phyloP scores from a whole-genome alignment of 2,329 filamentous ascomycete genomes.

The Fusarium sp. region DNA sequence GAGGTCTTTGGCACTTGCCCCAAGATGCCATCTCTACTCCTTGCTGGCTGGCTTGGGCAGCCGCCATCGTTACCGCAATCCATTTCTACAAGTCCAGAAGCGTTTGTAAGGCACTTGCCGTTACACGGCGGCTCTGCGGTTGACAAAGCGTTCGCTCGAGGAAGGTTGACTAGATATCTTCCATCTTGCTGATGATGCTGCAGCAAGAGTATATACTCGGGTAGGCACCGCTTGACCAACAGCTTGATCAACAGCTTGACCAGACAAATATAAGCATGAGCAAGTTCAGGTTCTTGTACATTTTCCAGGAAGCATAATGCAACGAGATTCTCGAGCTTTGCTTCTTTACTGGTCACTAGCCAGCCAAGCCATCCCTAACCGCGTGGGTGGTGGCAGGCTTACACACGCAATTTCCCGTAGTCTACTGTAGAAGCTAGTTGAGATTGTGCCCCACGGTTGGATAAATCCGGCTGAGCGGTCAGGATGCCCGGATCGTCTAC shows the following conservation, averaged over 20 bases:
- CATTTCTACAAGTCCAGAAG: not conserved
- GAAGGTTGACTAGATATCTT: not conserved
- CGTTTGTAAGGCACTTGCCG: not conserved
- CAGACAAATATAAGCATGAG: not conserved
- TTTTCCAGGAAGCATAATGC: not conserved
- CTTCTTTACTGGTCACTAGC: constrained; percentile 13
- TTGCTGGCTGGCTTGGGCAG: not conserved
- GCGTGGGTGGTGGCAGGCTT: constrained; percentile 4
- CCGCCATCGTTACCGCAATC: not conserved
- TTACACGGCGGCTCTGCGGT: not conserved
- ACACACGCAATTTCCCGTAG: constrained; percentile 36
- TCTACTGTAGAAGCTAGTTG: not conserved
- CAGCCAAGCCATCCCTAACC: constrained; percentile 17
- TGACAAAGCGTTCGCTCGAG: not conserved
- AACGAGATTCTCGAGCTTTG: not conserved
- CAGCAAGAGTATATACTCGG: not conserved
- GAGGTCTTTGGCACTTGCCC: not conserved
- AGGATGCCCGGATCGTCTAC: constrained; percentile 36
- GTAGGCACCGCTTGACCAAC: not conserved
- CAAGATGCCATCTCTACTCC: not conserved
- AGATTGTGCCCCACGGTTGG: constrained; percentile 33
- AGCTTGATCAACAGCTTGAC: not conserved
- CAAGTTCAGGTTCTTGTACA: not conserved
- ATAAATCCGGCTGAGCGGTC: constrained; percentile 45
- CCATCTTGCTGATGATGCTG: not conserved